Evolutionary conservation across 441 rosid species (phyloP).

Genomic region (Populus hybrid): DNA sequence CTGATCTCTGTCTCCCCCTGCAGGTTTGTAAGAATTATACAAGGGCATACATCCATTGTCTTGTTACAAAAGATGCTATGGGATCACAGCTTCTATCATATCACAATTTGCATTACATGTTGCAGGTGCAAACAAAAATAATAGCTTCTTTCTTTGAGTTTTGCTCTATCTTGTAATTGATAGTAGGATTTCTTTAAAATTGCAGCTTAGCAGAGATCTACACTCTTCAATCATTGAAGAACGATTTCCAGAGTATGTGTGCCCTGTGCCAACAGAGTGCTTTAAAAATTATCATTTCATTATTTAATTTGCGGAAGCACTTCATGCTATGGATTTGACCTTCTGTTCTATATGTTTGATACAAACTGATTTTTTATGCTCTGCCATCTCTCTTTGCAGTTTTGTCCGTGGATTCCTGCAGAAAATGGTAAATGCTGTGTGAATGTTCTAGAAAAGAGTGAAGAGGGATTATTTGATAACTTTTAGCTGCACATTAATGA

Average conservation of each 20-base stretch:
- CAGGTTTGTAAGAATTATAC: constrained; percentile 82
- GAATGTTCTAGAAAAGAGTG: neutral
- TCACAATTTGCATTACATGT: constrained; percentile 69
- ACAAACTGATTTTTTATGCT: neutral
- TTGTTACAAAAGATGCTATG: constrained; percentile 81
- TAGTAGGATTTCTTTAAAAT: neutral
- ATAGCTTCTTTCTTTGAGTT: constrained; percentile 11
- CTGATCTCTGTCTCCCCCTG: constrained; percentile 14
- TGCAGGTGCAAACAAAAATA: constrained; percentile 39
- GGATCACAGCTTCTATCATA: constrained; percentile 82
- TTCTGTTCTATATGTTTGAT: neutral
- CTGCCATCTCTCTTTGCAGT: constrained; percentile 35
- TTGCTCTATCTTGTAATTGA: constrained; percentile 10
- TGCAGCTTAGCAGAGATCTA: constrained; percentile 76
- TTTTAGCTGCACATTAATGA: neutral
- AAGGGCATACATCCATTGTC: constrained; percentile 71
- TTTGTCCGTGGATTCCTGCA: constrained; percentile 65
- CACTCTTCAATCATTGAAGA: constrained; percentile 58
- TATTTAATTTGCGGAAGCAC: too few relatives aligned
- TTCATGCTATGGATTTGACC: neutral
- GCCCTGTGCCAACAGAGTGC: neutral
- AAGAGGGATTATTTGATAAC: neutral
- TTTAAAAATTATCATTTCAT: neutral
- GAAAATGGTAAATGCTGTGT: constrained; percentile 54
- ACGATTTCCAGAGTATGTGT: constrained; percentile 62